These are phyloP conservation scores for Aspergillus uvarum DNA, from an alignment of 2,329 filamentous ascomycete species.

Conservation along the genomic window DNA sequence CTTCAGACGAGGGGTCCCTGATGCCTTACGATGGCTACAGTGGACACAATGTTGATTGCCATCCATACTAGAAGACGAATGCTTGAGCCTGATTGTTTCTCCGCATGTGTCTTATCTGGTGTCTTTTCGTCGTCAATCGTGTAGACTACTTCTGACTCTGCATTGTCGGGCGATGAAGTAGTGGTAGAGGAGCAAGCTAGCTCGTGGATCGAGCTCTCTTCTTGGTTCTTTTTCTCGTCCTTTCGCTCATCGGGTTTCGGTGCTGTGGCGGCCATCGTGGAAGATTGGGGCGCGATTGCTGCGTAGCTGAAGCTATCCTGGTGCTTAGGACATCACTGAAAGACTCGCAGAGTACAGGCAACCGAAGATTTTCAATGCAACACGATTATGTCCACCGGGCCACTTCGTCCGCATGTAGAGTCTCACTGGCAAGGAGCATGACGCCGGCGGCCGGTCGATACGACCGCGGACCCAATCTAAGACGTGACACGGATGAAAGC, in stretches of 20 bases:
- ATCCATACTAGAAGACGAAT: conserved; percentile 19
- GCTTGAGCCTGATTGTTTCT: background rate
- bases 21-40: conserved; percentile 22
- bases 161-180: background rate
- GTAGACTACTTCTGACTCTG: background rate
- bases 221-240: background rate
- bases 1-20: background rate
- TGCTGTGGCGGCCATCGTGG: background rate
- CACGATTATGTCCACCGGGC: background rate
- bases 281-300: background rate
- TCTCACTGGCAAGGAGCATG: background rate
- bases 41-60: conserved; percentile 20
- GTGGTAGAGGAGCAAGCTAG: background rate
- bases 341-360: background rate
- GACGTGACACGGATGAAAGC: background rate
- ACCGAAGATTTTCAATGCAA: background rate
- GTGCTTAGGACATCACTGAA: background rate
- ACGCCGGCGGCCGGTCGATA: background rate
- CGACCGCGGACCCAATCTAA: background rate
- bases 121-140: conserved; percentile 8
- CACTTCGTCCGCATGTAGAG: background rate
- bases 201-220: background rate
- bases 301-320: background rate
- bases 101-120: background rate
- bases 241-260: background rate